phyloP scores from a whole-genome alignment of 768 basidiomycete genomes.

The Boletus pseudopeckii region DNA sequence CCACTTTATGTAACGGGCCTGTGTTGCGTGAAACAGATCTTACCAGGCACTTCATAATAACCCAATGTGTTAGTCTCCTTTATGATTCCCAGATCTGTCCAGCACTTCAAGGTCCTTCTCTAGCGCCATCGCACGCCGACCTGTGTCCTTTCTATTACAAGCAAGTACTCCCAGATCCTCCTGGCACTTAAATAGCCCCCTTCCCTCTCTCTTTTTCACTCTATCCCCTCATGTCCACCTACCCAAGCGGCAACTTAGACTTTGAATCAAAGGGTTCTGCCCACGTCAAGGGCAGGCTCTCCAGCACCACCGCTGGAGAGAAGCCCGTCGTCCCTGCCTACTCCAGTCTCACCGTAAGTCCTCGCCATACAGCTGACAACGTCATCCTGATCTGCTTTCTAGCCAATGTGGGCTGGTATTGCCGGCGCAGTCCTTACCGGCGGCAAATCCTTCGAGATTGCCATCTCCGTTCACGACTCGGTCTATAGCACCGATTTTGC shows the following conservation, averaged over 20 bases:
- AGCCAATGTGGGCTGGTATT: constrained; percentile 90
- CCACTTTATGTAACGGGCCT: not conserved
- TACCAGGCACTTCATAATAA: constrained; percentile 5
- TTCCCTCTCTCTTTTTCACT: constrained; percentile 15
- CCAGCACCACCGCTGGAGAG: constrained; percentile 44
- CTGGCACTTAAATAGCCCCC: constrained; percentile 33
- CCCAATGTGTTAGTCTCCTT: too few species aligned
- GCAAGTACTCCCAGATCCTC: not conserved
- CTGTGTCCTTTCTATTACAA: not conserved
- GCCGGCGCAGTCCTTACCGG: constrained; percentile 61
- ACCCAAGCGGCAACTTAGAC: constrained; percentile 33
- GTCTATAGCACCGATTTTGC: constrained; percentile 81
- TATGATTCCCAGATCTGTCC: not conserved
- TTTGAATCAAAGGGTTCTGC: constrained; percentile 67
- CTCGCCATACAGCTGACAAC: not conserved
- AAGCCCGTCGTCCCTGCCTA: constrained; percentile 57
- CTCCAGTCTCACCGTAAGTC: constrained; percentile 64
- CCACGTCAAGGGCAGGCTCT: constrained; percentile 65
- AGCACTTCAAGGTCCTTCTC: not conserved
- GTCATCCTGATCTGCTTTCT: constrained; percentile 18
- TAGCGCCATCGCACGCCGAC: constrained; percentile 3
- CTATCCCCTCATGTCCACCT: constrained; percentile 48
- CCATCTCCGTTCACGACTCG: constrained; percentile 79
- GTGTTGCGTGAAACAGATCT: too few species aligned
- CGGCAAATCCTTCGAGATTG: constrained; percentile 62